A percentile compares a stretch with the other conserved stretches of the same genome.
Conservation (phyloP, 2,329 filamentous ascomycete genomes). For the Scopulariopsis brevicaulis region DNA sequence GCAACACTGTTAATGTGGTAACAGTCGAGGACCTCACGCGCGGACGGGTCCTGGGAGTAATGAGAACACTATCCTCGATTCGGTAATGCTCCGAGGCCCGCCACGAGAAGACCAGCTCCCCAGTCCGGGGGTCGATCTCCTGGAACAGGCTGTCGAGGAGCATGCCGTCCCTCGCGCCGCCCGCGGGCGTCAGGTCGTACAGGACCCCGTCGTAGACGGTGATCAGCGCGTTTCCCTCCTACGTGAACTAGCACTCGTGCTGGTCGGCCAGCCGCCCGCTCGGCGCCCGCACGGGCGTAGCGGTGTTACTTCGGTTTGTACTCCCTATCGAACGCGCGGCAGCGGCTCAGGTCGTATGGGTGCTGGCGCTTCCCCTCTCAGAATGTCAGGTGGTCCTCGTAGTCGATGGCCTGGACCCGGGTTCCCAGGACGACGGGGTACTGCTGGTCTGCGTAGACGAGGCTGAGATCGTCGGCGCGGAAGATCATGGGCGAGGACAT, state of each 20-base stretch:
- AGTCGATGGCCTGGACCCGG: conserved; percentile 17
- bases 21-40: conserved; percentile 22
- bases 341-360: conserved; percentile 16
- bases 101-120: conserved; percentile 24
- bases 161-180: conserved; percentile 16
- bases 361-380: conserved; percentile 17
- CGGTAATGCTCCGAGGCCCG: conserved; percentile 19
- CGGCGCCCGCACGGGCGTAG: conserved; percentile 20
- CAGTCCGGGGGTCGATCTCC: conserved; percentile 23
- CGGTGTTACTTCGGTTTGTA: conserved; percentile 25
- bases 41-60: background rate
- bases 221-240: conserved; percentile 26
- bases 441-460: conserved; percentile 24
- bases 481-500: conserved; percentile 22
- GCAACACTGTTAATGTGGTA: conserved; percentile 25
- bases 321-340: conserved; percentile 18
- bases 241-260: conserved; percentile 29
- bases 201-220: conserved; percentile 24
- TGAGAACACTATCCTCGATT: conserved; percentile 13
- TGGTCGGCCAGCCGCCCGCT: conserved; percentile 22
- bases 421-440: conserved; percentile 15
- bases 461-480: conserved; percentile 20
- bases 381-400: conserved; percentile 20
- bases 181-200: conserved; percentile 17
- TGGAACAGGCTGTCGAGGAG: conserved; percentile 25